Evolutionary conservation across 148 eudicot genomes (phyloP).

Genomic region (Vaccinium vitisidaea): DNA sequence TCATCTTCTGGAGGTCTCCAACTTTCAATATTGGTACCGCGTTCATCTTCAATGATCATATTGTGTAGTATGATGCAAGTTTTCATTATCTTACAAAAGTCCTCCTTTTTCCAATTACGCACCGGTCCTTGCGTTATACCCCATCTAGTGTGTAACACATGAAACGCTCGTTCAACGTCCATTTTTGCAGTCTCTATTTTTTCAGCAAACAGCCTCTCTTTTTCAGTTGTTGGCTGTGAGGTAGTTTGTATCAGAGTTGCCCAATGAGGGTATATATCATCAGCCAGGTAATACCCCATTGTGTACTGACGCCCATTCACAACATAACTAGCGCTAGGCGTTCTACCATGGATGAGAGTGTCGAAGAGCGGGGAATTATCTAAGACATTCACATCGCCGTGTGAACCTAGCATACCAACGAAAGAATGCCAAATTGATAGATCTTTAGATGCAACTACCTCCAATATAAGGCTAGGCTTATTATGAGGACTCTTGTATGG

Average conservation of each 20-base stretch:
- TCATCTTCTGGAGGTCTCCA: neutral
- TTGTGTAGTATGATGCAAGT: neutral
- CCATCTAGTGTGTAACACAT: neutral
- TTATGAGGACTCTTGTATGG: no score
- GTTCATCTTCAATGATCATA: neutral
- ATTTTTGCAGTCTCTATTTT: neutral
- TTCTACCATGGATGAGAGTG: neutral
- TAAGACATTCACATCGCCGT: neutral
- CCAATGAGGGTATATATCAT: neutral
- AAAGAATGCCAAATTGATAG: constrained; percentile 1
- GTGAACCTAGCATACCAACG: neutral
- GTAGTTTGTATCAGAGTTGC: neutral
- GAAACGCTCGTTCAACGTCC: neutral
- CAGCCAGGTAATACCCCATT: neutral
- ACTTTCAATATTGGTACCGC: neutral
- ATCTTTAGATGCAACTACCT: neutral
- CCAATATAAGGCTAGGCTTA: neutral
- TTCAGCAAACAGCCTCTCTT: neutral
- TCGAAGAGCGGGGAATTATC: neutral
- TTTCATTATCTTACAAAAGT: constrained; percentile 1
- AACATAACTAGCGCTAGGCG: neutral
- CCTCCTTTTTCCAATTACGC: constrained; percentile 1
- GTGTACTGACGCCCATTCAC: neutral
- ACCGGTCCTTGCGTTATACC: neutral
- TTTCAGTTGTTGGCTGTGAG: constrained; percentile 1